phyloP scores from a whole-genome alignment of 2,329 filamentous ascomycete genomes.

The Fusarium burgessii region DNA sequence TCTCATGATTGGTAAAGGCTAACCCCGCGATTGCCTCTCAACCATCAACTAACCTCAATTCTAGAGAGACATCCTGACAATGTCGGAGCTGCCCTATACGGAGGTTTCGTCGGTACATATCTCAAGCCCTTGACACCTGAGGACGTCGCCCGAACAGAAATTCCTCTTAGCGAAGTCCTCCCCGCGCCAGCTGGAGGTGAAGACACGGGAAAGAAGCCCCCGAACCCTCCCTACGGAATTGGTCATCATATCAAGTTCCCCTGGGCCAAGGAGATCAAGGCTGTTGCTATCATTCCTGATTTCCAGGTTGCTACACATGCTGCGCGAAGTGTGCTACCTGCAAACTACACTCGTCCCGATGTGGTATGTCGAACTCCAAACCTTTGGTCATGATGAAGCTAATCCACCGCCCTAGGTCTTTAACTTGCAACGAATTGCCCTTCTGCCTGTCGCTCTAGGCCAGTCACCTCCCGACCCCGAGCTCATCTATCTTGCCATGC shows the following conservation, averaged over 20 bases:
- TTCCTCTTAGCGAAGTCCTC: slow-evolving; percentile 92
- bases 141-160: slow-evolving; percentile 90
- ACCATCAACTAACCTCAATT: slow-evolving; percentile 16
- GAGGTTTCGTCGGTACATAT: slow-evolving; percentile 96
- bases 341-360: slow-evolving; percentile 81
- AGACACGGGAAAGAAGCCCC: slow-evolving; percentile 88
- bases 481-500: slow-evolving; percentile 97
- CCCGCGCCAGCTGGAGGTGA: slow-evolving; percentile 90
- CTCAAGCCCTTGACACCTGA: slow-evolving; percentile 91
- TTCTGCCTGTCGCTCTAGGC: slow-evolving; percentile 89
- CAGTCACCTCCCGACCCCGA: slow-evolving; percentile 91
- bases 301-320: slow-evolving; percentile 97
- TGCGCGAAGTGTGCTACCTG: slow-evolving; percentile 86
- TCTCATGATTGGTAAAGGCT: slow-evolving; percentile 85
- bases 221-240: slow-evolving; percentile 90
- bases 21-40: not conserved
- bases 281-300: slow-evolving; percentile 93
- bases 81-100: slow-evolving; percentile 93
- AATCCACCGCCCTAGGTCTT: slow-evolving; percentile 71
- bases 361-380: slow-evolving; percentile 67
- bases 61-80: slow-evolving; percentile 90
- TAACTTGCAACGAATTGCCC: slow-evolving; percentile 93
- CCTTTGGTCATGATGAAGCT: slow-evolving; percentile 1
- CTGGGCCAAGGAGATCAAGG: slow-evolving; percentile 96
- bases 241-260: slow-evolving; percentile 96